Evolutionary conservation across 305 asterid species (phyloP), one percentile per base, ranked within the genome.

Genomic region (Solanum hybrid): DNA sequence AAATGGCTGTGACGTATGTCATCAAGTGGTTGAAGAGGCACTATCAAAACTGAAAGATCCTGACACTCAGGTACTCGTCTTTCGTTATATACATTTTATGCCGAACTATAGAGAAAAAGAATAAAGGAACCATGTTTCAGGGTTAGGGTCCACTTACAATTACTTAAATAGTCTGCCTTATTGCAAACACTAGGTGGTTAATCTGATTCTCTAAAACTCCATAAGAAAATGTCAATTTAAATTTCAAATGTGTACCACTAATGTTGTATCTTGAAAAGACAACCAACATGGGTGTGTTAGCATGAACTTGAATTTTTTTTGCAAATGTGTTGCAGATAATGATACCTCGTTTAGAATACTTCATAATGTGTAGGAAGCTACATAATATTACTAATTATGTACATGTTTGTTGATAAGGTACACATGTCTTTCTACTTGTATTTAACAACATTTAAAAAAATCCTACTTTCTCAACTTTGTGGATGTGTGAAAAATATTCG

Each of bases 1-100:
- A 90, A 94, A 93, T 91, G 94, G 91, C 93, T 97, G 99, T 90
- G 97, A 93, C 20, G 20, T 95, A 10, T 97, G 99, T 91, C 98
- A 95, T 87, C 91, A 86, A 76, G 95, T 95, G 89, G 93, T 97
- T 79, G 33, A 93, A 8, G 98, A 97, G 94, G 97, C 98, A 92
- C 83, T 96, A 89, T 42, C 90, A 78, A 96, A 96, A 91, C 92
- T 97, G 96, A 93, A 94, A 93, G 98, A 97, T 95, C 99, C 98
- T 8, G 99, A 96, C 76, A 95, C 98, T 71, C 97, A 96, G 99
- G 99, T 97, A 95, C 69, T 26, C 74, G 31, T 20, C 42, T 85
- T 57, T 57, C 33, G n/a, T 20, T 31, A 51, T 57, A 51, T 85
- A 46, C 71, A 46, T 85, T 85, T 20, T 85, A 85, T 51, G 31